These are phyloP conservation scores for Protomyces arabidopsidicola DNA, from an alignment of 1,139 yeast species.

Conservation along the genomic window DNA sequence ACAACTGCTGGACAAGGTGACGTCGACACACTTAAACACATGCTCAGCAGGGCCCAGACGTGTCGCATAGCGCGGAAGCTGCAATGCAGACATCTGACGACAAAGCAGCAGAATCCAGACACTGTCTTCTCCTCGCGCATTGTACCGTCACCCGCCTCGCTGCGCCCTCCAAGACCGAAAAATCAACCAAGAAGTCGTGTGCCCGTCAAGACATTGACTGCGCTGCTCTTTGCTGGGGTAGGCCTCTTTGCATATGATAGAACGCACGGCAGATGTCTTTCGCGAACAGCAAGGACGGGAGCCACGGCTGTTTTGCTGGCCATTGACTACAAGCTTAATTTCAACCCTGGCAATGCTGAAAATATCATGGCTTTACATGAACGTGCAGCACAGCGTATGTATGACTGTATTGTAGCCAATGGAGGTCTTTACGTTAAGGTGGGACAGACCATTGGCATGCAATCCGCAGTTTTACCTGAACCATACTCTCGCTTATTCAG, in stretches of 20 bases:
- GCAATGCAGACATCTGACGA: neutral
- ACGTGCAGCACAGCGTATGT: constrained; percentile 53
- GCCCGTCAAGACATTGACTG: constrained; percentile 11
- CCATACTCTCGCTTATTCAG: constrained; percentile 56
- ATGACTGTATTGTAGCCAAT: constrained; percentile 51
- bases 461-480: constrained; percentile 60
- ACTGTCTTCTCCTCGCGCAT: constrained; percentile 16
- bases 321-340: constrained; percentile 53
- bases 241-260: constrained; percentile 11
- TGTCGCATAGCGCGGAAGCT: neutral
- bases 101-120: neutral
- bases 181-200: constrained; percentile 1
- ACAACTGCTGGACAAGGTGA: too few species aligned
- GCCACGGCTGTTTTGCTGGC: constrained; percentile 52
- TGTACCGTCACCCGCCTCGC: constrained; percentile 14
- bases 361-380: constrained; percentile 56
- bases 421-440: constrained; percentile 71
- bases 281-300: constrained; percentile 53
- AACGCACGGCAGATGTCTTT: constrained; percentile 40
- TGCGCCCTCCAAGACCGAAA: constrained; percentile 8
- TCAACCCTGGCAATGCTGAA: constrained; percentile 40
- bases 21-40: too few species aligned
- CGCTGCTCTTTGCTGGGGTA: neutral
- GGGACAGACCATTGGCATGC: constrained; percentile 73
- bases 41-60: too few species aligned